Conservation (phyloP, 2,329 filamentous ascomycete species). For the Xenosphaeropsis pyriputrescens region DNA sequence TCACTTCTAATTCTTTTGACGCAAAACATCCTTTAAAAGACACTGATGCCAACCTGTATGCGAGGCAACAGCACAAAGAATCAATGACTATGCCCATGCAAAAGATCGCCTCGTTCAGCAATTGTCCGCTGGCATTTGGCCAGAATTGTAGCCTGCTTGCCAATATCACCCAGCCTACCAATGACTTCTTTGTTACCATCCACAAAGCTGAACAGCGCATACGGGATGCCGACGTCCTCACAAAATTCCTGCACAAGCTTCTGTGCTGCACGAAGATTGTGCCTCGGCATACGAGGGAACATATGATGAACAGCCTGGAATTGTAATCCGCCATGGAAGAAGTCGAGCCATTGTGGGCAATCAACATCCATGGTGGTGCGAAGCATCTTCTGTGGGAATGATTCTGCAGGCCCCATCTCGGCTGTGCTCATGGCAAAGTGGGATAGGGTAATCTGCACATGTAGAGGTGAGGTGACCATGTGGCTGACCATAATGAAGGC, state of each 20-base stretch:
- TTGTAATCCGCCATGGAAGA: constrained; percentile 76
- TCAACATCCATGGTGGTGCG: constrained; percentile 91
- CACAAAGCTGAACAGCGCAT: constrained; percentile 73
- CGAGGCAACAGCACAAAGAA: too few species aligned
- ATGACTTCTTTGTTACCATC: constrained; percentile 75
- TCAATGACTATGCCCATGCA: constrained; percentile 11
- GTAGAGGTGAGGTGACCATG: constrained; percentile 65
- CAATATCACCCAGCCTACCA: constrained; percentile 61
- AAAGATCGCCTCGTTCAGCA: constrained; percentile 16
- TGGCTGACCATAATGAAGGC: constrained; percentile 70
- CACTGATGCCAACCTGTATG: too few species aligned
- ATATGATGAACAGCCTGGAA: constrained; percentile 85
- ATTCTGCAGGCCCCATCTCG: constrained; percentile 70
- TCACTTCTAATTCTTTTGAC: too few species aligned
- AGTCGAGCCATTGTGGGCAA: constrained; percentile 78
- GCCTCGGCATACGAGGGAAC: constrained; percentile 69
- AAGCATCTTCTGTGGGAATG: constrained; percentile 81
- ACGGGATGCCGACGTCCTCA: constrained; percentile 67
- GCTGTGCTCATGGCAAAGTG: constrained; percentile 91
- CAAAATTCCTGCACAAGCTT: constrained; percentile 70
- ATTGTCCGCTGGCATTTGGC: constrained; percentile 52
- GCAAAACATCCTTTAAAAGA: background rate
- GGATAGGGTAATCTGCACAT: constrained; percentile 81
- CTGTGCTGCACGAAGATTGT: constrained; percentile 67
- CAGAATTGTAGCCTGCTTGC: constrained; percentile 63